phyloP scores from a whole-genome alignment of 1,284 basidiomycete species.

The Rhodotorula sp. region DNA sequence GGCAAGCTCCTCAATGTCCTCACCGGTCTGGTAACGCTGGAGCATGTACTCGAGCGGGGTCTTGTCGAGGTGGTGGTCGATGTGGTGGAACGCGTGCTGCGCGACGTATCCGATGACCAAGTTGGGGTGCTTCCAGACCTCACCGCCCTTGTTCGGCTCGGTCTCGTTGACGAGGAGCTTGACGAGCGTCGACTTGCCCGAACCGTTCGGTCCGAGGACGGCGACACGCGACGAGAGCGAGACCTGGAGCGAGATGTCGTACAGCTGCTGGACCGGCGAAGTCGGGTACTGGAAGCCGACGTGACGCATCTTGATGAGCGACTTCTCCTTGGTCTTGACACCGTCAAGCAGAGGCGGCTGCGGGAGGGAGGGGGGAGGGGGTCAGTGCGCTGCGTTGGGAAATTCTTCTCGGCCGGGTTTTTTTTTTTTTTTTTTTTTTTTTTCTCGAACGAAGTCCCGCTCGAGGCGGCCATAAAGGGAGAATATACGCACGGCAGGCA shows the following conservation, averaged over 20 bases:
- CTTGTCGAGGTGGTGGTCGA: slow-evolving; percentile 96
- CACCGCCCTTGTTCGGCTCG: slow-evolving; percentile 92
- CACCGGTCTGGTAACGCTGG: slow-evolving; percentile 99
- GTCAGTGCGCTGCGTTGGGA: slow-evolving; percentile 6
- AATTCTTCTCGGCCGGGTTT: too few relatives aligned
- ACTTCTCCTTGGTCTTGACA: slow-evolving; percentile 99
- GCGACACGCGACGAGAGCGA: slow-evolving; percentile 97
- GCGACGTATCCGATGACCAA: slow-evolving; percentile 98
- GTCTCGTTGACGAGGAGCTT: slow-evolving; percentile 97
- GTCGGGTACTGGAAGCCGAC: slow-evolving; percentile 95
- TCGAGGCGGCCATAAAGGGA: neutral
- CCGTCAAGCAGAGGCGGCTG: slow-evolving; percentile 94
- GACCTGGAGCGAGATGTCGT: slow-evolving; percentile 92
- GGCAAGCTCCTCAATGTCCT: slow-evolving; percentile 92
- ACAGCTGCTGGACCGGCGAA: slow-evolving; percentile 79
- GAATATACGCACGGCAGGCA: slow-evolving; percentile 61
- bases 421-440: neutral
- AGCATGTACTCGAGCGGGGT: slow-evolving; percentile 98
- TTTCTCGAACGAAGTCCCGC: neutral
- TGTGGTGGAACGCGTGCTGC: slow-evolving; percentile 77
- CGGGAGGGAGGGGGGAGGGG: slow-evolving; percentile 75
- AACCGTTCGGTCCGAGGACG: slow-evolving; percentile 93
- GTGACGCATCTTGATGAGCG: slow-evolving; percentile 93
- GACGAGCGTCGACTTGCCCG: slow-evolving; percentile 97
- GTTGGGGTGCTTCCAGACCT: slow-evolving; percentile 99